Evolutionary conservation across 208 protist genomes (phyloP).

Genomic region (Trypanosoma caninum): DNA sequence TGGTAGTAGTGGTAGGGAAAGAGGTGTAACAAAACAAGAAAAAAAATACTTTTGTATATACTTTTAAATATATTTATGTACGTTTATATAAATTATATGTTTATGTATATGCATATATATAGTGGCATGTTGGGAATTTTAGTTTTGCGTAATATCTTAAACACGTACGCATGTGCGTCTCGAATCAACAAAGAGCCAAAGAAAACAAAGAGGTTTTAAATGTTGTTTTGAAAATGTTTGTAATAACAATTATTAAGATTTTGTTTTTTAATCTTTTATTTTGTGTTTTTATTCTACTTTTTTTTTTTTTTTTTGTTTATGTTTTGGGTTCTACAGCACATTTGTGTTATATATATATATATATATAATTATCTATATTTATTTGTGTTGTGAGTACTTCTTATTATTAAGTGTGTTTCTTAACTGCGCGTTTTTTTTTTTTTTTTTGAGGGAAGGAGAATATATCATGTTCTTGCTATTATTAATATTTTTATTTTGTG

Average conservation of each 20-base stretch:
- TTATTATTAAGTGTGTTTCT: neutral
- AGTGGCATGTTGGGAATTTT: too few species aligned
- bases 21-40: too few species aligned
- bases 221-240: too few species aligned
- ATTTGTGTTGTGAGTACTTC: neutral
- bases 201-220: too few species aligned
- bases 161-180: neutral
- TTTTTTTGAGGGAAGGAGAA: neutral
- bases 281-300: conserved; percentile 23
- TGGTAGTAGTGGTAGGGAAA: neutral
- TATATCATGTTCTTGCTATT: too few species aligned
- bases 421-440: neutral
- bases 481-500: too few species aligned
- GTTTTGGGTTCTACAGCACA: conserved; percentile 6
- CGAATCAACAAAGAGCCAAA: neutral
- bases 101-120: too few species aligned
- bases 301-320: conserved; percentile 6
- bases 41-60: neutral
- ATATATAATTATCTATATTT: neutral
- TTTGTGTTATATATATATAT: neutral
- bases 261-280: too few species aligned
- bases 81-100: neutral
- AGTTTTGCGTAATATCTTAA: neutral
- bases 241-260: too few species aligned
- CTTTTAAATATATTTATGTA: conserved; percentile 6